Base-by-base conservation (phyloP, 2,329 filamentous ascomycete species). In the Fusarium concolor region DNA sequence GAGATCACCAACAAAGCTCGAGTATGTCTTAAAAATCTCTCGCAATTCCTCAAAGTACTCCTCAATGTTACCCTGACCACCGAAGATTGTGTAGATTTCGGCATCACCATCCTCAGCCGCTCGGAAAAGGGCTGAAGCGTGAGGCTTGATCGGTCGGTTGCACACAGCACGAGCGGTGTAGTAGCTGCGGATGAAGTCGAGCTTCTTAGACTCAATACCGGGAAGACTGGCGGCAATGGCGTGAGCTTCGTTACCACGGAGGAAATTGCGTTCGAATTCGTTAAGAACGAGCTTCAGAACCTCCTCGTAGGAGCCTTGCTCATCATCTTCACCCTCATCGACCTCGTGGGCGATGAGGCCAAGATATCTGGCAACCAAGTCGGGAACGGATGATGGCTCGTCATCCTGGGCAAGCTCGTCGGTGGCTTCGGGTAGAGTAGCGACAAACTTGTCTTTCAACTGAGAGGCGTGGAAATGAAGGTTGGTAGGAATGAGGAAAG, bases 1-100 rank as follows among this genome's bases (percentile, higher is more conserved):
- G 68, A 98, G 89, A 70, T 96, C 93, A 71, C 93, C 91, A 7
- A 97, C 89, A 71, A 99, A 96, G 28, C 92, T 92, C 14, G 92
- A 91, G 81, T 99, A 99, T 62, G 94, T 97, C 74, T 86, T 89
- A 83, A 95, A 95, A 60, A 98, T 88, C 79, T 97, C 92, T 57
- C 96, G 90, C 66, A 99, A 87, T 83, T 99, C 96, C 72, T 99
- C 95, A 76, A 99, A 99, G 82, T 99, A 99, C 82, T 99, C 96
- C 81, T 99, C 95, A 68, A 99, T 98, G 80, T 99, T 99, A 74
- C 96, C 96, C 79, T 99, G 96, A 9, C 96, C 96, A 62, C 96
- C 96, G 72, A 98, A 97, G 65, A 99, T 94, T 70, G 90, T 94
- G 83, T 97, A 99, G 62, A 99, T 88, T 73, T 89, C 90, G 55